Conservation (phyloP, 495 filamentous ascomycete genomes). For the Hypoxylon fuscum region DNA sequence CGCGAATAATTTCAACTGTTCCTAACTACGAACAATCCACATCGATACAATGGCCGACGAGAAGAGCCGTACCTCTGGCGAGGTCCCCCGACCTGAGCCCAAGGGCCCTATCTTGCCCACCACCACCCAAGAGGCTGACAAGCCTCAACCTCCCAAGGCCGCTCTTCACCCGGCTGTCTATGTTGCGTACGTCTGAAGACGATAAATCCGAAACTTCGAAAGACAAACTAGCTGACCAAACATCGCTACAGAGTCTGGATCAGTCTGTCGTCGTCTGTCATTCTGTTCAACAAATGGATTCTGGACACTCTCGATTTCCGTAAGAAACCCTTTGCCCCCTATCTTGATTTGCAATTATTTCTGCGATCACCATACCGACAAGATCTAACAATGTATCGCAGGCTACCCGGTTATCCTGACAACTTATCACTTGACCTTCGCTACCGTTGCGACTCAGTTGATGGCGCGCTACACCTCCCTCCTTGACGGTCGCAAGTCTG, state of each 20-base stretch:
- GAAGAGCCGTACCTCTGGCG: constrained; percentile 82
- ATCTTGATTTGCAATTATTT: too few species aligned
- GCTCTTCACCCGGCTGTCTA: constrained; percentile 87
- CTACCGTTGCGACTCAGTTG: constrained; percentile 89
- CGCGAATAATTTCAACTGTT: constrained; percentile 9
- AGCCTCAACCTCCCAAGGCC: constrained; percentile 67
- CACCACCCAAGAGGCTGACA: constrained; percentile 75
- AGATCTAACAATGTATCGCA: constrained; percentile 51
- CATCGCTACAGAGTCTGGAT: constrained; percentile 80
- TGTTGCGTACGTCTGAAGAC: constrained; percentile 72
- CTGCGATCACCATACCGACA: constrained; percentile 8
- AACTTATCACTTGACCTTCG: constrained; percentile 91
- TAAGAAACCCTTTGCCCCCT: constrained; percentile 57
- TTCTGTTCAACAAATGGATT: constrained; percentile 99
- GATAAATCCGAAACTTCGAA: background rate
- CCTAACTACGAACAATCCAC: constrained; percentile 18
- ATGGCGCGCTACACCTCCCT: constrained; percentile 84
- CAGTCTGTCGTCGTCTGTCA: constrained; percentile 86
- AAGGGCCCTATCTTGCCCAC: constrained; percentile 76
- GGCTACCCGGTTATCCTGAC: constrained; percentile 79
- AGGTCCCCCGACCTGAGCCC: constrained; percentile 64
- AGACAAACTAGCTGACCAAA: constrained; percentile 33
- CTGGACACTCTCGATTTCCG: constrained; percentile 83
- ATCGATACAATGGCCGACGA: constrained; percentile 68
- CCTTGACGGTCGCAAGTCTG: constrained; percentile 87